phyloP scores from a whole-genome alignment of 2,329 filamentous ascomycete genomes.

The Neopestalotiopsis sp. region DNA sequence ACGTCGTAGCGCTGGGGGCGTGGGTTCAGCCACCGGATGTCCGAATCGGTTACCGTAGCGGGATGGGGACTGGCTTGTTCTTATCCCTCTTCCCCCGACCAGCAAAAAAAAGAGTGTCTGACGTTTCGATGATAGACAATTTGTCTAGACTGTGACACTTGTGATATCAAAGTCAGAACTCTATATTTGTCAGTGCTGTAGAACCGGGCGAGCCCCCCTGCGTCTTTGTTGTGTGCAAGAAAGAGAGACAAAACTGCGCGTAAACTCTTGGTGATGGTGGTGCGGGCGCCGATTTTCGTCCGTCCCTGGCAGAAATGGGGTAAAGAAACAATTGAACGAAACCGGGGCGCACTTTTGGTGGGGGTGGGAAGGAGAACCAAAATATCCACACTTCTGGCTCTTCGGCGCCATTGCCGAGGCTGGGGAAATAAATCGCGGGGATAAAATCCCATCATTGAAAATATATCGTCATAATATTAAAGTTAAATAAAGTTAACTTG shows the following conservation, averaged over 20 bases:
- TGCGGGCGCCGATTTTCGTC: neutral
- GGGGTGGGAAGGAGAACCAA: neutral
- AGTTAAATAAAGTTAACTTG: too few relatives aligned
- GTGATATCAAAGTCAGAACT: neutral
- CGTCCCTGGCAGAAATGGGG: neutral
- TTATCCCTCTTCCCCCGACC: neutral
- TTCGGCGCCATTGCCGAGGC: conserved; percentile 1
- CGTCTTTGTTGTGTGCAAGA: neutral
- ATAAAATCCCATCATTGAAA: too few relatives aligned
- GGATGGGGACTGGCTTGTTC: neutral
- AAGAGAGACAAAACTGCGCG: neutral
- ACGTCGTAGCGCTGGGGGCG: conserved; percentile 7
- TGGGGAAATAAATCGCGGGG: neutral
- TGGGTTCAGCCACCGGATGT: conserved; percentile 11
- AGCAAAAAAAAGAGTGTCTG: neutral
- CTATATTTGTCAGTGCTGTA: neutral
- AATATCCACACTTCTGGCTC: neutral
- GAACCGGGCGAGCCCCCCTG: neutral
- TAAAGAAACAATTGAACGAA: neutral
- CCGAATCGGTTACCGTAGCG: neutral
- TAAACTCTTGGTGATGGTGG: neutral
- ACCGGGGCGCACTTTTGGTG: neutral
- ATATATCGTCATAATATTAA: too few relatives aligned
- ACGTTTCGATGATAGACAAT: neutral
- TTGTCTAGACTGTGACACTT: neutral